These are phyloP conservation scores for Colletotrichum sp. DNA, from an alignment of 2,329 filamentous ascomycete species.

Conservation along the genomic window DNA sequence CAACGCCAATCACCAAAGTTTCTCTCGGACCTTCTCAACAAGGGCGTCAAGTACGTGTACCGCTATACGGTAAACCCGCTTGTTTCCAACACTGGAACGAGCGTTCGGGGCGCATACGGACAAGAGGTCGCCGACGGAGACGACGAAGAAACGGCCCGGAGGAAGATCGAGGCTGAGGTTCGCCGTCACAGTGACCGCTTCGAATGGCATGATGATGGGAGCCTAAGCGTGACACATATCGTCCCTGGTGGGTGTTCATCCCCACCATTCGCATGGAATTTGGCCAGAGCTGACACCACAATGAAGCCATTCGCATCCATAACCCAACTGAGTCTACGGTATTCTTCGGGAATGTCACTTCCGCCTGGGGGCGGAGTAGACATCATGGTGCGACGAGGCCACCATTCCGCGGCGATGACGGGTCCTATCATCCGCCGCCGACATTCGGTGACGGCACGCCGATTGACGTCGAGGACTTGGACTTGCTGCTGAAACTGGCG, in stretches of 20 bases:
- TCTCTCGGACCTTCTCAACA: slow-evolving; percentile 27
- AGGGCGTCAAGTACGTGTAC: slow-evolving; percentile 35
- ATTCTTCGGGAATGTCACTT: slow-evolving; percentile 40
- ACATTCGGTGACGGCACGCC: slow-evolving; percentile 31
- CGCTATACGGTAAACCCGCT: slow-evolving; percentile 29
- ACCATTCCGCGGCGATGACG: slow-evolving; percentile 35
- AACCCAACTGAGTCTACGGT: slow-evolving; percentile 28
- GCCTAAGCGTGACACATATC: slow-evolving; percentile 36
- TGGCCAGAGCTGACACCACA: background rate
- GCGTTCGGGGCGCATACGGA: slow-evolving; percentile 34
- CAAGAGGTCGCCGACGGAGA: slow-evolving; percentile 29
- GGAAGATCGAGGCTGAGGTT: slow-evolving; percentile 35
- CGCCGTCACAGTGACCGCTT: slow-evolving; percentile 36
- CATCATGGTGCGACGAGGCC: slow-evolving; percentile 35
- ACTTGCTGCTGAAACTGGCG: slow-evolving; percentile 31
- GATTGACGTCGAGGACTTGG: slow-evolving; percentile 32
- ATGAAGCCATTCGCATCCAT: slow-evolving; percentile 31
- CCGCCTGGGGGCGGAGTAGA: slow-evolving; percentile 36
- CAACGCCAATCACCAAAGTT: slow-evolving; percentile 32
- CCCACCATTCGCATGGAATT: background rate
- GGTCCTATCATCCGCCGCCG: slow-evolving; percentile 37
- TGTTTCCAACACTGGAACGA: slow-evolving; percentile 35
- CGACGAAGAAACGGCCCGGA: slow-evolving; percentile 24
- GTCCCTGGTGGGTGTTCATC: slow-evolving; percentile 28
- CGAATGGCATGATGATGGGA: slow-evolving; percentile 38